A percentile compares a stretch with the other conserved stretches of the same genome.
Conservation (phyloP, 1,139 yeast species). For the Geotrichum armillariae region DNA sequence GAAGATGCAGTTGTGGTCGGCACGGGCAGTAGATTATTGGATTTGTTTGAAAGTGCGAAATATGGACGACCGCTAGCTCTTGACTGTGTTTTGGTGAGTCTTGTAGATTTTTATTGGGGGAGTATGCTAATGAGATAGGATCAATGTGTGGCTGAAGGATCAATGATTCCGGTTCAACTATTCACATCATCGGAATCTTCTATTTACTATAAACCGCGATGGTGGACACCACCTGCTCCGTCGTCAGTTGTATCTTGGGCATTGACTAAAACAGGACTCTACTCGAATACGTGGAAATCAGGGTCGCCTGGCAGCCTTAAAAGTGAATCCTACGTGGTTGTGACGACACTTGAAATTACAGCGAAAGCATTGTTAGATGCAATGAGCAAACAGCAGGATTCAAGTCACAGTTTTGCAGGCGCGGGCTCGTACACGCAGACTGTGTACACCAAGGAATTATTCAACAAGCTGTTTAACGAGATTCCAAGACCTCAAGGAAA, state of each 20-base stretch:
- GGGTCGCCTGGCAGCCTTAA: slow-evolving; percentile 28
- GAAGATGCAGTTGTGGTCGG: slow-evolving; percentile 29
- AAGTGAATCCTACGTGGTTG: slow-evolving; percentile 31
- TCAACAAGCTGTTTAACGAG: slow-evolving; percentile 19
- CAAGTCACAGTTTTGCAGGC: slow-evolving; percentile 1
- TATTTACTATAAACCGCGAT: slow-evolving; percentile 12
- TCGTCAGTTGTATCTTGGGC: slow-evolving; percentile 24
- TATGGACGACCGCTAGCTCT: slow-evolving; percentile 40
- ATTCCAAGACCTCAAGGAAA: slow-evolving; percentile 2
- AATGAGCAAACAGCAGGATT: slow-evolving; percentile 10
- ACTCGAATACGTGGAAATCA: slow-evolving; percentile 30
- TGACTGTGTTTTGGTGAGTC: slow-evolving; percentile 32
- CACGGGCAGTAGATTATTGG: slow-evolving; percentile 34
- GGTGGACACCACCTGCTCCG: slow-evolving; percentile 19
- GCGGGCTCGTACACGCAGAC: slow-evolving; percentile 29
- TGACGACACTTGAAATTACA: slow-evolving; percentile 26
- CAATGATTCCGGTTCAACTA: slow-evolving; percentile 30
- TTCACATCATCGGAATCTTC: slow-evolving; percentile 21
- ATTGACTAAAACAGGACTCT: slow-evolving; percentile 26
- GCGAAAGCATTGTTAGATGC: slow-evolving; percentile 26
- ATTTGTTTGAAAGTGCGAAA: slow-evolving; percentile 31
- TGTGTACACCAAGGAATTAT: slow-evolving; percentile 30
- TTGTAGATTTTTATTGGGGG: no score
- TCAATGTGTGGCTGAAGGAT: slow-evolving; percentile 33
- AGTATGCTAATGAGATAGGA: slow-evolving; percentile 23